Percentiles rank a stretch among this genome's conserved stretches.
Evolutionary conservation across 2,329 filamentous ascomycete species (phyloP).

Genomic region (Incumbomyces lentus): DNA sequence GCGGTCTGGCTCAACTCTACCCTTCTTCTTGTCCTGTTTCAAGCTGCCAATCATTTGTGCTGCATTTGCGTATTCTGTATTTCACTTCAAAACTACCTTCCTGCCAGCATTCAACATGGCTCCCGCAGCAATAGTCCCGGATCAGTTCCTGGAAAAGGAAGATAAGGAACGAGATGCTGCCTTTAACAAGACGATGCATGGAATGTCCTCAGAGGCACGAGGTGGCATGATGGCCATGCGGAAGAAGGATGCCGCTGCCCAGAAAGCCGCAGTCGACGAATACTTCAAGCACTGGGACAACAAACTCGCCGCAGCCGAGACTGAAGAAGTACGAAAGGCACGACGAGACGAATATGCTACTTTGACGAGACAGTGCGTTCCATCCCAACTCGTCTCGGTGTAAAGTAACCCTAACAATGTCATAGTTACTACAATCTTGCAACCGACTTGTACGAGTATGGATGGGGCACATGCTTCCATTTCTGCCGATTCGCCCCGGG

Average conservation of each 20-base stretch:
- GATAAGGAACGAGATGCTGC: slow-evolving; percentile 76
- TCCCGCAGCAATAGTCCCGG: slow-evolving; percentile 26
- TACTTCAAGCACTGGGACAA: slow-evolving; percentile 98
- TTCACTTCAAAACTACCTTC: neutral
- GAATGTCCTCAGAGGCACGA: slow-evolving; percentile 54
- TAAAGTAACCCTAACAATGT: slow-evolving; percentile 8
- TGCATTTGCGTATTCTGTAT: neutral
- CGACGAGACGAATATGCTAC: slow-evolving; percentile 84
- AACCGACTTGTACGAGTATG: slow-evolving; percentile 94
- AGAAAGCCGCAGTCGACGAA: slow-evolving; percentile 74
- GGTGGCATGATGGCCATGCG: slow-evolving; percentile 77
- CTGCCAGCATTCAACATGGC: slow-evolving; percentile 35
- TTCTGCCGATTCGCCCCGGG: slow-evolving; percentile 87
- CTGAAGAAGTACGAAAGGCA: slow-evolving; percentile 68
- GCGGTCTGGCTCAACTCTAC: neutral
- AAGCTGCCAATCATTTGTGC: slow-evolving; percentile 1
- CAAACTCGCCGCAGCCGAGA: slow-evolving; percentile 69
- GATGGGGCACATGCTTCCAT: slow-evolving; percentile 93
- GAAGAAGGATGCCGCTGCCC: slow-evolving; percentile 66
- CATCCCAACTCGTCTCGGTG: slow-evolving; percentile 20
- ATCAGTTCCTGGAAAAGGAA: slow-evolving; percentile 58
- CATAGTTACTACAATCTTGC: slow-evolving; percentile 86
- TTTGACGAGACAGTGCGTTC: slow-evolving; percentile 73
- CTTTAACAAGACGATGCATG: slow-evolving; percentile 85
- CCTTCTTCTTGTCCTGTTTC: slow-evolving; percentile 14